A percentile compares a stretch with the other conserved stretches of the same genome.
Evolutionary conservation across 2,329 filamentous ascomycete species (phyloP).

Genomic region (Stagonosporopsis vannaccii): DNA sequence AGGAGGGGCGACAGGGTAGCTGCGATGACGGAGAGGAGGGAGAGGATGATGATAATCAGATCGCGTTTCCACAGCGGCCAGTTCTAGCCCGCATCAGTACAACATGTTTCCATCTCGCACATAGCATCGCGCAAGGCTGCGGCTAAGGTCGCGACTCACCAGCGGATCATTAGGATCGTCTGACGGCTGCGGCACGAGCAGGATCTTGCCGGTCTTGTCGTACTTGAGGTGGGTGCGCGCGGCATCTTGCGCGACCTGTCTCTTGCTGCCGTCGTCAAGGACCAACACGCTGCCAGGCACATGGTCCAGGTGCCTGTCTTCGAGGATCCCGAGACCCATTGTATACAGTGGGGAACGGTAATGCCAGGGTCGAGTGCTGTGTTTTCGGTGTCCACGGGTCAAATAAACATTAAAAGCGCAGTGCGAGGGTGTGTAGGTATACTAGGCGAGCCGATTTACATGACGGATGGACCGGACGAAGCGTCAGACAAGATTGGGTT

Average conservation of each 20-base stretch:
- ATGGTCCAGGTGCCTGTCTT: slow-evolving; percentile 68
- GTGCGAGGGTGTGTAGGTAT: neutral
- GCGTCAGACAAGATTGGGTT: neutral
- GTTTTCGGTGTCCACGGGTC: neutral
- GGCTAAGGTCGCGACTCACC: slow-evolving; percentile 52
- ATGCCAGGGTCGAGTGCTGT: neutral
- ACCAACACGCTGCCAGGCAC: slow-evolving; percentile 67
- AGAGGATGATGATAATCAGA: slow-evolving; percentile 78
- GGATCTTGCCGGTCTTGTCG: slow-evolving; percentile 73
- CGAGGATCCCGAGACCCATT: slow-evolving; percentile 78
- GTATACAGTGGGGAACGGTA: slow-evolving; percentile 8
- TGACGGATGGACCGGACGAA: slow-evolving; percentile 2
- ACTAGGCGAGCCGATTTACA: neutral
- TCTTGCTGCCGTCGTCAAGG: slow-evolving; percentile 35
- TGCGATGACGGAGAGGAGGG: slow-evolving; percentile 80
- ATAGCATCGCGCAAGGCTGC: slow-evolving; percentile 1
- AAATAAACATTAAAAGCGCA: slow-evolving; percentile 8
- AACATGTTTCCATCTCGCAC: neutral
- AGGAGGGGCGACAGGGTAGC: slow-evolving; percentile 85
- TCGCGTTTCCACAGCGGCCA: slow-evolving; percentile 91
- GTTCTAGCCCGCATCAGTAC: slow-evolving; percentile 58
- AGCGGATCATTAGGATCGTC: slow-evolving; percentile 91
- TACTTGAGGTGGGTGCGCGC: slow-evolving; percentile 67
- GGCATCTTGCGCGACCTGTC: slow-evolving; percentile 37
- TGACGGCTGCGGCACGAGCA: slow-evolving; percentile 88